phyloP scores from a whole-genome alignment of 805 yeast species.

The Priceomyces melissophilus region DNA sequence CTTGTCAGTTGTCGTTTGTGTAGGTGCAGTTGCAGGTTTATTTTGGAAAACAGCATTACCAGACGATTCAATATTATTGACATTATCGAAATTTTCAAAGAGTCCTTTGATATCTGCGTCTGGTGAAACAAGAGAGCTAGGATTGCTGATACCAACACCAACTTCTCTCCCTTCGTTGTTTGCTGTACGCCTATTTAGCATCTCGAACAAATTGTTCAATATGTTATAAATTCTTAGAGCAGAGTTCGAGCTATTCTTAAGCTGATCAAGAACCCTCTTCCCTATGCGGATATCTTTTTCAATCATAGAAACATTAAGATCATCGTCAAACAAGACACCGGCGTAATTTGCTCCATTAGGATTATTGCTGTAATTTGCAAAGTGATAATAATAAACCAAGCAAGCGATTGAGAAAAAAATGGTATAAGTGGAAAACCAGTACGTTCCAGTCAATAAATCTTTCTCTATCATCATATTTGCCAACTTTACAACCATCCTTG shows the following conservation, averaged over 20 bases:
- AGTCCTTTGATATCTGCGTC: slow-evolving; percentile 16
- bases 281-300: slow-evolving; percentile 80
- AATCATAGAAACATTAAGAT: slow-evolving; percentile 53
- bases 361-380: slow-evolving; percentile 32
- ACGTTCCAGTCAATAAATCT: slow-evolving; percentile 73
- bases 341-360: slow-evolving; percentile 37
- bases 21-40: background rate
- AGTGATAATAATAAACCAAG: slow-evolving; percentile 73
- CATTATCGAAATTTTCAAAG: slow-evolving; percentile 26
- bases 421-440: slow-evolving; percentile 89
- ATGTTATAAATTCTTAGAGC: slow-evolving; percentile 79
- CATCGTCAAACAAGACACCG: slow-evolving; percentile 44
- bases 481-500: slow-evolving; percentile 74
- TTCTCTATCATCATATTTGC: slow-evolving; percentile 78
- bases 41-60: background rate
- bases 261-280: slow-evolving; percentile 61
- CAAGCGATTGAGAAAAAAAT: slow-evolving; percentile 88
- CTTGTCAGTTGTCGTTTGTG: background rate
- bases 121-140: background rate
- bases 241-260: slow-evolving; percentile 73
- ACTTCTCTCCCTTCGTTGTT: slow-evolving; percentile 12
- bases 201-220: slow-evolving; percentile 75
- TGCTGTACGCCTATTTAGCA: slow-evolving; percentile 70
- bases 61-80: slow-evolving; percentile 17
- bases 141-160: slow-evolving; percentile 1